Evolutionary conservation across 352 stramenopile genomes (phyloP).

Genomic region (Phytophthora macrochlamydospora): DNA sequence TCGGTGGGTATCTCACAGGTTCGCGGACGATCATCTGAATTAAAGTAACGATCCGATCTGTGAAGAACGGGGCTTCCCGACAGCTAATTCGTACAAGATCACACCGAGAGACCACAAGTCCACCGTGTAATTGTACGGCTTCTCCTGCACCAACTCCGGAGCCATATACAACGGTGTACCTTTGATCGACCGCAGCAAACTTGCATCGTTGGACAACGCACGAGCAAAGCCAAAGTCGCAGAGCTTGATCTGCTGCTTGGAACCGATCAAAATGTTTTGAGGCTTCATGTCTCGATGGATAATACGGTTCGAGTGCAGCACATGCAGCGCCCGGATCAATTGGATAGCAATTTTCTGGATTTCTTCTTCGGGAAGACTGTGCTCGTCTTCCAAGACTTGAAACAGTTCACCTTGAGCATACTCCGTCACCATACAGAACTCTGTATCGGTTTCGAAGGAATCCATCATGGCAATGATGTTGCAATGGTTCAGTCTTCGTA

Average conservation of each 20-base stretch:
- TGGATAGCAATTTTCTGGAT: conserved; percentile 91
- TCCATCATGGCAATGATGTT: conserved; percentile 97
- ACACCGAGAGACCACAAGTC: conserved; percentile 95
- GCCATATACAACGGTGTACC: conserved; percentile 96
- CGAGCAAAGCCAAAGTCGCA: conserved; percentile 96
- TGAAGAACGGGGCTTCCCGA: conserved; percentile 95
- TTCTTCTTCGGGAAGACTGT: conserved; percentile 87
- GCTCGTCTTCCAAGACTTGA: conserved; percentile 93
- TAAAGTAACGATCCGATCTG: conserved; percentile 92
- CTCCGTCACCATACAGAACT: conserved; percentile 96
- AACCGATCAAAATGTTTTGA: conserved; percentile 93
- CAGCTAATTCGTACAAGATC: conserved; percentile 94
- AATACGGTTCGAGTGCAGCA: conserved; percentile 94
- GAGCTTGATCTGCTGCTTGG: conserved; percentile 92
- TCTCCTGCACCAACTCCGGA: conserved; percentile 93
- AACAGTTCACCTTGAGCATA: conserved; percentile 94
- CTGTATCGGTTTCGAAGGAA: conserved; percentile 93
- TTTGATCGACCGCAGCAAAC: conserved; percentile 93
- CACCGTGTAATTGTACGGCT: conserved; percentile 95
- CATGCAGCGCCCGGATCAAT: conserved; percentile 91
- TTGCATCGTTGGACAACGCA: conserved; percentile 87
- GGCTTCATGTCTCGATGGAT: conserved; percentile 96
- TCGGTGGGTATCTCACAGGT: conserved; percentile 85
- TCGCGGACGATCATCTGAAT: conserved; percentile 97
- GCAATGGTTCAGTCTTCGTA: conserved; percentile 90